Conservation (phyloP, 495 filamentous ascomycete species). For the Lichenothelia convexa region DNA sequence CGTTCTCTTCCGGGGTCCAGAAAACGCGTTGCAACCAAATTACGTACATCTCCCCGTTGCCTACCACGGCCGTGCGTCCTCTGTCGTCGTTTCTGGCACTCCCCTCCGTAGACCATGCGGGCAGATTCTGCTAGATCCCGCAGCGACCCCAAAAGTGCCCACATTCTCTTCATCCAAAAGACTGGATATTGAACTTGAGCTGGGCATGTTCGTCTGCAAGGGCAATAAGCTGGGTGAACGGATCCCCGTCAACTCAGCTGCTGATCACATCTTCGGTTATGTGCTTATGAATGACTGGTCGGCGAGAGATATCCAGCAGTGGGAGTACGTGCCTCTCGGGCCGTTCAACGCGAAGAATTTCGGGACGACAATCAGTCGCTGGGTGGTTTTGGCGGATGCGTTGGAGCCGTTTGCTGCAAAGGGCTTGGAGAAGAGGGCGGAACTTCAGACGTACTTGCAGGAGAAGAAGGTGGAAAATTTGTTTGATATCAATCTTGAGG, state of each 20-base stretch:
- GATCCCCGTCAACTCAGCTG: conserved; percentile 36
- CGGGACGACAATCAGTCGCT: conserved; percentile 15
- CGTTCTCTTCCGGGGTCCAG: conserved; percentile 3
- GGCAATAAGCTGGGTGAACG: conserved; percentile 6
- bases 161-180: conserved; percentile 12
- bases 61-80: conserved; percentile 65
- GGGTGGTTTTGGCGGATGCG: conserved; percentile 16
- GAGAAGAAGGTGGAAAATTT: conserved; percentile 2
- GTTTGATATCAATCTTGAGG: conserved; percentile 8
- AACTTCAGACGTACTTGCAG: conserved; percentile 4
- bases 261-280: conserved; percentile 64
- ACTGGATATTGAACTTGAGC: conserved; percentile 19
- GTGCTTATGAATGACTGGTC: conserved; percentile 89
- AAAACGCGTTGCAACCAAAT: conserved; percentile 12
- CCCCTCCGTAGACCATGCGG: conserved; percentile 20
- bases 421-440: neutral
- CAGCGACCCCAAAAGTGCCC: conserved; percentile 5
- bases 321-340: conserved; percentile 42
- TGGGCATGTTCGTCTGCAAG: conserved; percentile 9
- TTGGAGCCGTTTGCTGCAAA: conserved; percentile 7
- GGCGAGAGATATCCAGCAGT: conserved; percentile 67
- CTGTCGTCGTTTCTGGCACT: conserved; percentile 60
- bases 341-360: conserved; percentile 19
- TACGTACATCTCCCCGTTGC: conserved; percentile 14
- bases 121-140: conserved; percentile 10